phyloP scores from a whole-genome alignment of 2,329 filamentous ascomycete genomes.

The Atkinsonella texensis region DNA sequence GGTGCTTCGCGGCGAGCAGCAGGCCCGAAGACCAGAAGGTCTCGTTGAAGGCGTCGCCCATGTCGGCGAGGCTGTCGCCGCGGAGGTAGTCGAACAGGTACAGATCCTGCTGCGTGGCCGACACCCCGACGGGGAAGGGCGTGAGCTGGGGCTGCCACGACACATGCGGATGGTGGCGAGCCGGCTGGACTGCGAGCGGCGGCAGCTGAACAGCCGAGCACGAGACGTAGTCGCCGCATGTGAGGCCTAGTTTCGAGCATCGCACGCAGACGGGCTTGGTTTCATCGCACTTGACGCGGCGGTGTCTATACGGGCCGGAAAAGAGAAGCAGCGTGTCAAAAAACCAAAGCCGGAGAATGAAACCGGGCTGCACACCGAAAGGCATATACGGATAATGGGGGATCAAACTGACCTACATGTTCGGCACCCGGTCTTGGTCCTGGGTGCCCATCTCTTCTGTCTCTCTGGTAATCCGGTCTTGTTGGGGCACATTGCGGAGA shows the following conservation, averaged over 20 bases:
- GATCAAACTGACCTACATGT: background rate
- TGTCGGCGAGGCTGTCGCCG: background rate
- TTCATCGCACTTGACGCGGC: background rate
- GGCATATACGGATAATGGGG: background rate
- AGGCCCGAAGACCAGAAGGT: background rate
- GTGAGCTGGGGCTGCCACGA: background rate
- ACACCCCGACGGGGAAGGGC: background rate
- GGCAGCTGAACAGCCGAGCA: background rate
- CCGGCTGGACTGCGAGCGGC: background rate
- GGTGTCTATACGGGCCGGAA: too few relatives aligned
- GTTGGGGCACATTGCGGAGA: too few relatives aligned
- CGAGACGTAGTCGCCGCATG: background rate
- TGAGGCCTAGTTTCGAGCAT: background rate
- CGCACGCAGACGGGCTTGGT: background rate
- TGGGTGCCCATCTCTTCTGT: background rate
- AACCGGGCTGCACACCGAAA: background rate
- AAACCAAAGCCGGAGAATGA: too few relatives aligned
- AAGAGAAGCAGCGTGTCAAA: too few relatives aligned
- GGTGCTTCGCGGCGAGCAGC: background rate
- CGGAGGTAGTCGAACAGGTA: background rate
- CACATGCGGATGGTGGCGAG: background rate
- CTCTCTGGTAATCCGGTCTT: background rate
- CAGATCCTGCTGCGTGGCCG: background rate
- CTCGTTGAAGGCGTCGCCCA: background rate
- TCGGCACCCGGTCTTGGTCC: background rate